phyloP scores from a whole-genome alignment of 495 filamentous ascomycete species.

The Podospora anserina region DNA sequence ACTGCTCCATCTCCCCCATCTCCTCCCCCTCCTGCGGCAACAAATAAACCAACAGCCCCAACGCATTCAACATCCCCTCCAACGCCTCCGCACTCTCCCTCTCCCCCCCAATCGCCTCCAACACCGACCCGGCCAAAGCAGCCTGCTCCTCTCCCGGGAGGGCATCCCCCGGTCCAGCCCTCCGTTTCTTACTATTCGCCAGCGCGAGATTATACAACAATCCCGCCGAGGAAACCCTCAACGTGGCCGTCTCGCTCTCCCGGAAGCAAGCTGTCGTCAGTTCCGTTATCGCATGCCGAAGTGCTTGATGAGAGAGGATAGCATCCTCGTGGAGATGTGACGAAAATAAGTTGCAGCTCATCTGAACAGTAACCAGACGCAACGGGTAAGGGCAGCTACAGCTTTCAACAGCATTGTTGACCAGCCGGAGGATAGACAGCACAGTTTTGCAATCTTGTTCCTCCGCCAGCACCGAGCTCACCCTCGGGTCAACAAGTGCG shows the following conservation, averaged over 20 bases:
- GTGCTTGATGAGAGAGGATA: constrained; percentile 37
- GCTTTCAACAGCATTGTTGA: constrained; percentile 39
- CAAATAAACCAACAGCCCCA: constrained; percentile 72
- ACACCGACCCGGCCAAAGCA: constrained; percentile 69
- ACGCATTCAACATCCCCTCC: constrained; percentile 65
- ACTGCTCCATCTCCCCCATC: constrained; percentile 63
- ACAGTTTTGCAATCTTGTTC: constrained; percentile 64
- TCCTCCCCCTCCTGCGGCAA: constrained; percentile 47
- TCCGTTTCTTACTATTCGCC: constrained; percentile 63
- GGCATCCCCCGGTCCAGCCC: constrained; percentile 53
- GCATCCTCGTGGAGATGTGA: constrained; percentile 53
- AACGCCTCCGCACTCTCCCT: constrained; percentile 66
- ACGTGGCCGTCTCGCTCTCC: constrained; percentile 49
- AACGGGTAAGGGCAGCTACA: constrained; percentile 67
- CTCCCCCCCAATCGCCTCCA: constrained; percentile 71
- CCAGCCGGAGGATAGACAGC: constrained; percentile 57
- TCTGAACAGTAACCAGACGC: constrained; percentile 71
- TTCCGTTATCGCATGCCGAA: constrained; percentile 41
- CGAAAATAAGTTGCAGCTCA: constrained; percentile 61
- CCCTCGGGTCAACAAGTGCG: constrained; percentile 72
- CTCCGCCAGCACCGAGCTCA: constrained; percentile 84
- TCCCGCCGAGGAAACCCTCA: constrained; percentile 73
- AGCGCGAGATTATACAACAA: constrained; percentile 79
- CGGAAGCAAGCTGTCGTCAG: constrained; percentile 55
- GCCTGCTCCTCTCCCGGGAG: constrained; percentile 68